Evolutionary conservation across 148 eudicot genomes (phyloP).

Genomic region (Dianthus caryophyllus): DNA sequence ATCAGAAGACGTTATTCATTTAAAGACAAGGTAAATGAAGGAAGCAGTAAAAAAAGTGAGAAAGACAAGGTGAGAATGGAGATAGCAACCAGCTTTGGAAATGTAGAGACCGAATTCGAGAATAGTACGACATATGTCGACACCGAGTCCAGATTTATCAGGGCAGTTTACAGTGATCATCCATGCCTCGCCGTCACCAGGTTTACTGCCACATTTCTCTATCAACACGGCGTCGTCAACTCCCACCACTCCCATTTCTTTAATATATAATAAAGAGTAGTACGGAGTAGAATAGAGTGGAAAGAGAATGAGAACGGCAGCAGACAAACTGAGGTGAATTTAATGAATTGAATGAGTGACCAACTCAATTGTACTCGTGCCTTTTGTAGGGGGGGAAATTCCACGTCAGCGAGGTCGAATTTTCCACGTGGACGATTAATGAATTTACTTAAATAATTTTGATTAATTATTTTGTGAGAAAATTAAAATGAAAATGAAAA

Average conservation of each 20-base stretch:
- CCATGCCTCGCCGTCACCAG: constrained; percentile 63
- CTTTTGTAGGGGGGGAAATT: too few relatives aligned
- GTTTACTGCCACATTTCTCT: constrained; percentile 50
- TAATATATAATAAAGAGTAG: too few relatives aligned
- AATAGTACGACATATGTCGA: constrained; percentile 65
- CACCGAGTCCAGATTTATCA: constrained; percentile 68
- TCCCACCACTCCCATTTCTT: constrained; percentile 38
- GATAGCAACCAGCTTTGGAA: constrained; percentile 47
- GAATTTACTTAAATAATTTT: too few relatives aligned
- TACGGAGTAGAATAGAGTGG: too few relatives aligned
- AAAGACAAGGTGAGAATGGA: neutral
- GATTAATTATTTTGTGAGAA: too few relatives aligned
- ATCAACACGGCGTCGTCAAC: constrained; percentile 62
- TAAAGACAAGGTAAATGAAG: neutral
- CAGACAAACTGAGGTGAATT: too few relatives aligned
- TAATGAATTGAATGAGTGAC: too few relatives aligned
- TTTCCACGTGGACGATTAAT: too few relatives aligned
- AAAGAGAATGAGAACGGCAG: too few relatives aligned
- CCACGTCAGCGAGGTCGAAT: too few relatives aligned
- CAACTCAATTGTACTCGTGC: too few relatives aligned
- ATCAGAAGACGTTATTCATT: constrained; percentile 7
- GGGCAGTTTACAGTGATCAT: constrained; percentile 79
- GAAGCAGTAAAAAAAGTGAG: neutral
- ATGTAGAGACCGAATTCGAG: constrained; percentile 73
- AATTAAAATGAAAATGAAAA: too few relatives aligned